phyloP scores from a whole-genome alignment of 108 stramenopile genomes.

The Pseudonitzschia delicatissima region DNA sequence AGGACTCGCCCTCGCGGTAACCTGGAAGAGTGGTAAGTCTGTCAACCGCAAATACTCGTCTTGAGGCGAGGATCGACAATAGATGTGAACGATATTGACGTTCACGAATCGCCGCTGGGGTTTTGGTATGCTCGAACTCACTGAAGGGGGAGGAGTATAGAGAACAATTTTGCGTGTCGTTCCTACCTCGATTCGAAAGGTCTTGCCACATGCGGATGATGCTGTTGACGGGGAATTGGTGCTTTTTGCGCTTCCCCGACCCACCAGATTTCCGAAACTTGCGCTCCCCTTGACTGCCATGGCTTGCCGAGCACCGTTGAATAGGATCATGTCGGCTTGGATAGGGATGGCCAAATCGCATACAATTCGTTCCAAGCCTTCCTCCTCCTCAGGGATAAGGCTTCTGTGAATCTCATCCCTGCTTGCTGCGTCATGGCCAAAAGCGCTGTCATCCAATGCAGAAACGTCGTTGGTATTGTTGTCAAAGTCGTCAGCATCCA shows the following conservation, averaged over 20 bases:
- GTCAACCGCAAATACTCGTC: neutral
- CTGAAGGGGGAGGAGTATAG: neutral
- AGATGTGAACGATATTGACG: conserved; percentile 1
- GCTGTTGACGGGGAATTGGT: neutral
- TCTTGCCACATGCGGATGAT: neutral
- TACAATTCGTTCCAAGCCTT: conserved; percentile 13
- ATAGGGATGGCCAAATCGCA: conserved; percentile 26
- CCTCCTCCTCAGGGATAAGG: neutral
- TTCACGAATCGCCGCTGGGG: neutral
- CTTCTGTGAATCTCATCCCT: conserved; percentile 15
- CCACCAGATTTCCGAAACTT: conserved; percentile 48
- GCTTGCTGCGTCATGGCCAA: conserved; percentile 25
- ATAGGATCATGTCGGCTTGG: conserved; percentile 42
- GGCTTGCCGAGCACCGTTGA: conserved; percentile 54
- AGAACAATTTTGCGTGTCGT: neutral
- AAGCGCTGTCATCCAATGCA: neutral
- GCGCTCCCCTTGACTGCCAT: conserved; percentile 29
- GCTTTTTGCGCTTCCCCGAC: conserved; percentile 9
- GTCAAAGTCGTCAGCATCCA: conserved; percentile 6
- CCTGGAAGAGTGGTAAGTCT: conserved; percentile 25
- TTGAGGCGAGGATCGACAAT: neutral
- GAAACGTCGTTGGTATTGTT: conserved; percentile 2
- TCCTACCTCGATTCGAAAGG: conserved; percentile 27
- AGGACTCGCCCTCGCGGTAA: conserved; percentile 7
- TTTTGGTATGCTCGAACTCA: neutral